phyloP scores from a whole-genome alignment of 495 filamentous ascomycete species.

The Aspergillus baeticus region DNA sequence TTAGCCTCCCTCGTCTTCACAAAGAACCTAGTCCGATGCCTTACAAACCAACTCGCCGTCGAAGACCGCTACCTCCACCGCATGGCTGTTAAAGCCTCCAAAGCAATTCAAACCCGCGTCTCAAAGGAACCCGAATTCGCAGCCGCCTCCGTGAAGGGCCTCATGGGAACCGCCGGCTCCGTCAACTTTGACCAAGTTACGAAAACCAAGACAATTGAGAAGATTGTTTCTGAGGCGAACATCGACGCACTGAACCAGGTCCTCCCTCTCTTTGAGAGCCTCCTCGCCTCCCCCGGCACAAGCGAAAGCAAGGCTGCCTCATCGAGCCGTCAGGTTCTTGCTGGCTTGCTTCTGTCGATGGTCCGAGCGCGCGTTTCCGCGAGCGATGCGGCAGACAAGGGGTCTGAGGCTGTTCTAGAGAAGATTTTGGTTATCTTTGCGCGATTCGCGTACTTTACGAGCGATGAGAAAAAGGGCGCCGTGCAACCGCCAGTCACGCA shows the following conservation, averaged over 20 bases:
- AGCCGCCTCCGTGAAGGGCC: constrained; percentile 55
- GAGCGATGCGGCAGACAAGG: constrained; percentile 30
- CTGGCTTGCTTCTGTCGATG: constrained; percentile 46
- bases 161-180: constrained; percentile 66
- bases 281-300: constrained; percentile 39
- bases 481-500: constrained; percentile 51
- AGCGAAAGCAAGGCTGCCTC: constrained; percentile 45
- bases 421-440: constrained; percentile 41
- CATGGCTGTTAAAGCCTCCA: constrained; percentile 69
- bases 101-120: constrained; percentile 64
- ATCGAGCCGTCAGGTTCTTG: constrained; percentile 45
- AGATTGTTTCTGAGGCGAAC: constrained; percentile 63
- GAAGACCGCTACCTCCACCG: constrained; percentile 81
- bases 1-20: constrained; percentile 65
- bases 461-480: constrained; percentile 21
- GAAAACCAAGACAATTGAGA: constrained; percentile 84
- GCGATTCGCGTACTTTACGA: constrained; percentile 44
- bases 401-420: constrained; percentile 33
- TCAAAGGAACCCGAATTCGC: constrained; percentile 61
- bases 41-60: constrained; percentile 86
- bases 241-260: constrained; percentile 43
- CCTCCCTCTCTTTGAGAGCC: constrained; percentile 38
- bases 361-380: constrained; percentile 42
- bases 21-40: constrained; percentile 74
- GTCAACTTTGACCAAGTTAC: constrained; percentile 84